Percentiles rank a stretch among this genome's conserved stretches.
Conservation (phyloP, 106 monocot species). For the Phalaenopsis aphrodite region DNA sequence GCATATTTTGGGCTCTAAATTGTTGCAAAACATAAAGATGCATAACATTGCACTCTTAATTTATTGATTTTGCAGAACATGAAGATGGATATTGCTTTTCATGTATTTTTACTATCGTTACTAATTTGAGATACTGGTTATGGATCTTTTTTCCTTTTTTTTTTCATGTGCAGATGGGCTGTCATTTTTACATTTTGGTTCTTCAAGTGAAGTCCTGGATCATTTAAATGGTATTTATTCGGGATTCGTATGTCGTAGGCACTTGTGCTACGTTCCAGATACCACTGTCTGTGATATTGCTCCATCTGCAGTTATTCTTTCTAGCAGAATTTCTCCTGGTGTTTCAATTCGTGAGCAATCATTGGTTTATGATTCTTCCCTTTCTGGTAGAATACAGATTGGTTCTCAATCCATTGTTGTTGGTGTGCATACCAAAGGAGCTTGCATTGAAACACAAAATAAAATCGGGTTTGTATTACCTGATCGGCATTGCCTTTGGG, state of each 20-base stretch:
- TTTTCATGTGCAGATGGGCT: constrained; percentile 56
- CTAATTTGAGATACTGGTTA: not conserved
- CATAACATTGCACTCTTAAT: not conserved
- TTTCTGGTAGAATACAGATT: constrained; percentile 79
- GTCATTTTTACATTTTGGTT: constrained; percentile 90
- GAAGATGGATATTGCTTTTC: not conserved
- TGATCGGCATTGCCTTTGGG: constrained; percentile 86
- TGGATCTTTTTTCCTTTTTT: constrained; percentile 5
- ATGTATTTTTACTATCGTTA: not conserved
- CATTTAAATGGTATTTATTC: constrained; percentile 59
- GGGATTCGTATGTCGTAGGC: constrained; percentile 69
- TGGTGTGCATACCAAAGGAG: constrained; percentile 60
- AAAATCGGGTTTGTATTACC: constrained; percentile 44
- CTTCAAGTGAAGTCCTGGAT: constrained; percentile 89
- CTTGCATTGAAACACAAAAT: constrained; percentile 7
- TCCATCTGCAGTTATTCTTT: constrained; percentile 77
- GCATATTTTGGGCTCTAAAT: not conserved
- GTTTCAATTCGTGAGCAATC: constrained; percentile 89
- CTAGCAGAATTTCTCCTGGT: constrained; percentile 80
- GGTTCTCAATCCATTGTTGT: constrained; percentile 82
- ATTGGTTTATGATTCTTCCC: constrained; percentile 82
- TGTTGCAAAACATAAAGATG: not conserved
- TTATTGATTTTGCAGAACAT: not conserved
- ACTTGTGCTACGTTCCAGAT: constrained; percentile 78
- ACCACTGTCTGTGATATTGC: constrained; percentile 87